Conservation (phyloP, 805 yeast species). For the Jamesozyma gamospora region DNA sequence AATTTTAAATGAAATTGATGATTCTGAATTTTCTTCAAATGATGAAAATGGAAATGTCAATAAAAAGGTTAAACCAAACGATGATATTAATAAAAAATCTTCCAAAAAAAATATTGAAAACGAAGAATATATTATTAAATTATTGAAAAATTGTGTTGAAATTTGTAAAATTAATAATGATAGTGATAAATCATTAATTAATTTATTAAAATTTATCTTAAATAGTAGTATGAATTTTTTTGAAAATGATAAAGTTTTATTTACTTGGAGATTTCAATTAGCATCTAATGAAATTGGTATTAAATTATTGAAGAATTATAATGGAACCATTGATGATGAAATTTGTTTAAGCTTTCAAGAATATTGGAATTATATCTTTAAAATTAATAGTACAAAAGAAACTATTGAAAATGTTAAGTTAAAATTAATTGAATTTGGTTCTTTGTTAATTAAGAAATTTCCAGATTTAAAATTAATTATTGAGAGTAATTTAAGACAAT, state of each 20-base stretch:
- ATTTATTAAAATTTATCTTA: slow-evolving; percentile 25
- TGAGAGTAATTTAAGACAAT: slow-evolving; percentile 16
- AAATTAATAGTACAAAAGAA: slow-evolving; percentile 29
- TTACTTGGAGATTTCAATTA: slow-evolving; percentile 55
- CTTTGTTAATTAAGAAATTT: slow-evolving; percentile 12
- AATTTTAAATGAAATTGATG: slow-evolving; percentile 29
- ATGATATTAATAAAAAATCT: slow-evolving; percentile 31
- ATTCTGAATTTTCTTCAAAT: neutral
- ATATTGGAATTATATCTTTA: slow-evolving; percentile 9
- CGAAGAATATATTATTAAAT: slow-evolving; percentile 39
- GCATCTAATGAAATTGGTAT: slow-evolving; percentile 36
- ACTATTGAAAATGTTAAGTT: slow-evolving; percentile 53
- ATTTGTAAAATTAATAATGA: slow-evolving; percentile 23
- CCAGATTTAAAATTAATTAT: slow-evolving; percentile 11
- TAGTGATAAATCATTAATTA: slow-evolving; percentile 9
- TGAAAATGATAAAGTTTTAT: slow-evolving; percentile 20
- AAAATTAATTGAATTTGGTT: slow-evolving; percentile 36
- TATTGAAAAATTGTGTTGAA: slow-evolving; percentile 31
- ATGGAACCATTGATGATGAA: neutral
- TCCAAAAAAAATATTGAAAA: slow-evolving; percentile 34
- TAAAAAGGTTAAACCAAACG: slow-evolving; percentile 19
- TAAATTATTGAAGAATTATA: slow-evolving; percentile 11
- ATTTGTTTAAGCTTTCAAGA: slow-evolving; percentile 6
- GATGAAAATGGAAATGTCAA: slow-evolving; percentile 16
- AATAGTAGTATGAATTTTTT: slow-evolving; percentile 22